These are phyloP conservation scores for Flaveria trinervia DNA, from an alignment of 129 eudicot species.

Conservation along the genomic window DNA sequence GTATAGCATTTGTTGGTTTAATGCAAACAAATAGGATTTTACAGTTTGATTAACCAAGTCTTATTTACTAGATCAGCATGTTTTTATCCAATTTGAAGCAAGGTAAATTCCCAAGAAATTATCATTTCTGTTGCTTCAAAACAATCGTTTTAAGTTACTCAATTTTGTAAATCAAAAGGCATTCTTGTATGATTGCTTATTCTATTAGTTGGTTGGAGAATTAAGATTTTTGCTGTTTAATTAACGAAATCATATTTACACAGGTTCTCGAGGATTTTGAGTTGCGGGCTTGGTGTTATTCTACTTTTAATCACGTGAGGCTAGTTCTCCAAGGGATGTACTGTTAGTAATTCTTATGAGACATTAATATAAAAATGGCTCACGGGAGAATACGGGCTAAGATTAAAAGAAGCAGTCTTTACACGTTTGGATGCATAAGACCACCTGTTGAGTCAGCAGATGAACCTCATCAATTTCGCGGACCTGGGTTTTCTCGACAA, in stretches of 20 bases:
- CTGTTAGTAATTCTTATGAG: slow-evolving; percentile 21
- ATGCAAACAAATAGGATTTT: neutral
- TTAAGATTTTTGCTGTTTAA: slow-evolving; percentile 2
- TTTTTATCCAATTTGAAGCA: slow-evolving; percentile 1
- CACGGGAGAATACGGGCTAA: slow-evolving; percentile 80
- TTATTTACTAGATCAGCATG: neutral
- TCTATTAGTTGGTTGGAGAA: neutral
- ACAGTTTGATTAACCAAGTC: neutral
- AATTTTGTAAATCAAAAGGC: neutral
- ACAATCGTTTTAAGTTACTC: neutral
- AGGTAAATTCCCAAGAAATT: neutral
- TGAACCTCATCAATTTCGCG: slow-evolving; percentile 56
- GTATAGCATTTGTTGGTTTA: neutral
- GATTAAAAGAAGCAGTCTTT: slow-evolving; percentile 73
- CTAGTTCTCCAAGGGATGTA: slow-evolving; percentile 21
- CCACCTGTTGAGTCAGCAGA: slow-evolving; percentile 45
- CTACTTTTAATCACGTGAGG: neutral
- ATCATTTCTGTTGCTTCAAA: neutral
- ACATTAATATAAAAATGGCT: slow-evolving; percentile 44
- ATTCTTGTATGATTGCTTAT: slow-evolving; percentile 4
- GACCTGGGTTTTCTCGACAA: slow-evolving; percentile 77
- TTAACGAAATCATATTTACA: slow-evolving; percentile 11
- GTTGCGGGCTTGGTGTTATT: slow-evolving; percentile 23
- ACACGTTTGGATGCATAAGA: slow-evolving; percentile 77
- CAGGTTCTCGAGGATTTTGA: slow-evolving; percentile 28